Conservation (phyloP, 345 rosid genomes). For the Acer campestre region DNA sequence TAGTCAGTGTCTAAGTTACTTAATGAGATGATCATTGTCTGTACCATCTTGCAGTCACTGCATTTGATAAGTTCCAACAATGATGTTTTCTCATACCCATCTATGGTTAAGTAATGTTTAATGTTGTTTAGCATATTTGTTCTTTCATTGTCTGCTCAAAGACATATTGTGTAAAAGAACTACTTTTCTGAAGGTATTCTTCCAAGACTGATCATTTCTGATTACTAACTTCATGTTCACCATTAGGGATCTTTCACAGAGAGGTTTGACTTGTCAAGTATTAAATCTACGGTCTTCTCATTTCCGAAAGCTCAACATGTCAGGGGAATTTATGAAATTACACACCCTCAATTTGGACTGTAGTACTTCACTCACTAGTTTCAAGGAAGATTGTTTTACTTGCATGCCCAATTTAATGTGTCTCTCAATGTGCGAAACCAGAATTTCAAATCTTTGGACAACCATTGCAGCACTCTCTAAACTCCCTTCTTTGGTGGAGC, state of each 20-base stretch:
- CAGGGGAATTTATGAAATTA: conserved; percentile 63
- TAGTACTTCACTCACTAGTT: conserved; percentile 61
- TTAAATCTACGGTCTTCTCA: conserved; percentile 66
- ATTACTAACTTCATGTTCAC: conserved; percentile 24
- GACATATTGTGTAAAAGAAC: neutral
- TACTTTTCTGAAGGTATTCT: neutral
- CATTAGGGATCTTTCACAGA: conserved; percentile 65
- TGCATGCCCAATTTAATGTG: conserved; percentile 73
- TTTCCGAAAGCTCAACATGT: conserved; percentile 74
- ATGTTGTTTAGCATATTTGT: neutral
- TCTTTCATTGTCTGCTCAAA: neutral
- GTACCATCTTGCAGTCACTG: neutral
- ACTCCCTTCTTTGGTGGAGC: conserved; percentile 65
- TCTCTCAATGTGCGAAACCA: conserved; percentile 86
- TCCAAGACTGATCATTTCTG: neutral
- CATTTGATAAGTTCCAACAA: neutral
- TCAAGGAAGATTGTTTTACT: conserved; percentile 80
- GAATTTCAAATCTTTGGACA: conserved; percentile 85
- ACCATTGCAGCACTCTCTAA: conserved; percentile 74
- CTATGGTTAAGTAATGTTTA: neutral
- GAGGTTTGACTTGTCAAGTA: conserved; percentile 75
- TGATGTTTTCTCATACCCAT: neutral
- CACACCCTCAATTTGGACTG: conserved; percentile 78
- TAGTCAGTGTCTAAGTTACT: neutral
- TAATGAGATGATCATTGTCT: neutral